phyloP scores from a whole-genome alignment of 2,329 filamentous ascomycete species.

The Triangularia verruculosa region DNA sequence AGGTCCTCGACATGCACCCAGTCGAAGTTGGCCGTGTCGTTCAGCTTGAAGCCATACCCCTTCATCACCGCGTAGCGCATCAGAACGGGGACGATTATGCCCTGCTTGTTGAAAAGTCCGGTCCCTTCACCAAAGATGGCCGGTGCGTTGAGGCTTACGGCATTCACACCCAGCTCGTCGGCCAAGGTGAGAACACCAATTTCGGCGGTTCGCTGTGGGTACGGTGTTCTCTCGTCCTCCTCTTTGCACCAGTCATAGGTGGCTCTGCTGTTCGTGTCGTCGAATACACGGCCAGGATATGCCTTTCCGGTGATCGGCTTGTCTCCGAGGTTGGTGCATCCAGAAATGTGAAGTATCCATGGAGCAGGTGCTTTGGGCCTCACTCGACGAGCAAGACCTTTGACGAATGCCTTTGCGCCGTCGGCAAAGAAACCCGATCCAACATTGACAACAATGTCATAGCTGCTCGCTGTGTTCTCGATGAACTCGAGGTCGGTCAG shows the following conservation, averaged over 20 bases:
- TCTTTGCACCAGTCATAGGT: constrained; percentile 17
- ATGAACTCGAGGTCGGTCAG: constrained; percentile 16
- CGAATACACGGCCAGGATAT: constrained; percentile 14
- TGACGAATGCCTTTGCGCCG: constrained; percentile 17
- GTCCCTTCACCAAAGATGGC: constrained; percentile 18
- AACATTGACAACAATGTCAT: constrained; percentile 20
- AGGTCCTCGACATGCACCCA: constrained; percentile 21
- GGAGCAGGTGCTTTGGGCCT: constrained; percentile 5
- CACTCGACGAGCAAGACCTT: constrained; percentile 7
- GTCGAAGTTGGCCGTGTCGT: constrained; percentile 18
- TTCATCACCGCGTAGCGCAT: constrained; percentile 13
- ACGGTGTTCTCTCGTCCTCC: constrained; percentile 9
- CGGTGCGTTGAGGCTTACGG: constrained; percentile 13
- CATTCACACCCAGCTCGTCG: constrained; percentile 17
- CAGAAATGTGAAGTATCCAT: constrained; percentile 17
- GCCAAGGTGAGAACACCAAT: constrained; percentile 13
- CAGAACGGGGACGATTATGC: constrained; percentile 10
- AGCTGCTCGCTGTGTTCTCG: constrained; percentile 12
- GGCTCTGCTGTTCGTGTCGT: constrained; percentile 14
- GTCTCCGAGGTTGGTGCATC: constrained; percentile 19
- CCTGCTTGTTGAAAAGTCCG: constrained; percentile 18
- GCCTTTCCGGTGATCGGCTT: constrained; percentile 10
- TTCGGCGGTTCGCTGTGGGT: constrained; percentile 17
- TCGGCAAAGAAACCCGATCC: constrained; percentile 14
- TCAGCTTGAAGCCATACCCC: constrained; percentile 19